These are phyloP conservation scores for Exophiala sideris DNA, from an alignment of 2,329 filamentous ascomycete genomes.

Conservation along the genomic window DNA sequence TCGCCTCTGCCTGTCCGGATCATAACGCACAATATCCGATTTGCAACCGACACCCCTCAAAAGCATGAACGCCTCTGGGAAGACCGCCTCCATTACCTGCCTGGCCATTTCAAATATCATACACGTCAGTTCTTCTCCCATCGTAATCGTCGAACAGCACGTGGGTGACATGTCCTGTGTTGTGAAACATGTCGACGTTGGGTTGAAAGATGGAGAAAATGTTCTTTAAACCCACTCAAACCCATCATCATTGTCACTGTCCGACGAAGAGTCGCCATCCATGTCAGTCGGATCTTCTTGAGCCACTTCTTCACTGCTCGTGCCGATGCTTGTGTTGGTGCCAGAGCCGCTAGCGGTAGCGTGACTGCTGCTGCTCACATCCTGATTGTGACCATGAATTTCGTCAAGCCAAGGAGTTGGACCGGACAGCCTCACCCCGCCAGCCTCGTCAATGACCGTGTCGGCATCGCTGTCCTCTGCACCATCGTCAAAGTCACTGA, in stretches of 20 bases:
- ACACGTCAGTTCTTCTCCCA: conserved; percentile 45
- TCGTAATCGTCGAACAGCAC: no score
- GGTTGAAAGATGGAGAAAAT: background rate
- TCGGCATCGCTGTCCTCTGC: conserved; percentile 26
- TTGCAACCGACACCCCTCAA: conserved; percentile 50
- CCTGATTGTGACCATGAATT: background rate
- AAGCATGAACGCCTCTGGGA: conserved; percentile 51
- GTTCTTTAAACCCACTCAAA: background rate
- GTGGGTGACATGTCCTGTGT: no score
- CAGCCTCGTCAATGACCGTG: conserved; percentile 23
- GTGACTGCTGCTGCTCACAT: background rate
- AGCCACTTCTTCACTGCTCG: no score
- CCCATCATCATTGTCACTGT: background rate
- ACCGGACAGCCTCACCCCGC: background rate
- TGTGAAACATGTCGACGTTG: no score
- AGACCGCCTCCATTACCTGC: conserved; percentile 38
- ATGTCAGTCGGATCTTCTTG: background rate
- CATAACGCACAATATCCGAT: conserved; percentile 57
- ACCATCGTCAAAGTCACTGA: conserved; percentile 12
- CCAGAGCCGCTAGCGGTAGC: no score
- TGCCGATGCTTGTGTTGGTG: no score
- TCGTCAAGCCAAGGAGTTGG: background rate
- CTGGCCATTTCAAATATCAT: conserved; percentile 25
- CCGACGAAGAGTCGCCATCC: conserved; percentile 11
- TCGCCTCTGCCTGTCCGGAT: conserved; percentile 44